phyloP scores from a whole-genome alignment of 2,329 filamentous ascomycete genomes.

The Epichloe coenophiala region DNA sequence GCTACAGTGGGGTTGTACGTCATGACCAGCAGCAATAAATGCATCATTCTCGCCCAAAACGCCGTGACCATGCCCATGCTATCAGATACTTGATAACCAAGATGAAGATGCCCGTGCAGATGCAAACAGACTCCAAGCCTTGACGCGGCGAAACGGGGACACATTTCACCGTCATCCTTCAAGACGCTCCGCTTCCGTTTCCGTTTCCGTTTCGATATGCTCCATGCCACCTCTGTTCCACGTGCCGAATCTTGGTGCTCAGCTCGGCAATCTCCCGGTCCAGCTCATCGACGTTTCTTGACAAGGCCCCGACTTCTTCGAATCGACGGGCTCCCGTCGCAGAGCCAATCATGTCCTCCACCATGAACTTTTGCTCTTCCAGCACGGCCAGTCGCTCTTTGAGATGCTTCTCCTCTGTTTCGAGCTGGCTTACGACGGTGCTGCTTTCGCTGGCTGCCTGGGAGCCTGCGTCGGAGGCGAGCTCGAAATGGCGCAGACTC shows the following conservation, averaged over 20 bases:
- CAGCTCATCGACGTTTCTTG: constrained; percentile 70
- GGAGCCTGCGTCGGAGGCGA: constrained; percentile 32
- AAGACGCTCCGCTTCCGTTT: constrained; percentile 1
- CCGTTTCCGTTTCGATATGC: constrained; percentile 27
- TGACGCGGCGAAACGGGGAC: no score
- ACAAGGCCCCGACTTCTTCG: constrained; percentile 72
- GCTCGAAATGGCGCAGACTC: constrained; percentile 33
- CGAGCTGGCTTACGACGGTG: constrained; percentile 45
- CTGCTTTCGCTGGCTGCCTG: constrained; percentile 34
- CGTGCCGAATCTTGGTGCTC: constrained; percentile 47
- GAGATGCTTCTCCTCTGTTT: constrained; percentile 71
- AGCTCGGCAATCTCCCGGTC: constrained; percentile 61
- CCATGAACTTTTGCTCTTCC: constrained; percentile 84
- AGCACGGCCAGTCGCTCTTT: constrained; percentile 70
- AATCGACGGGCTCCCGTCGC: constrained; percentile 67
- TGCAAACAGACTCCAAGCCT: no score
- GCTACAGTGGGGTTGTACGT: no score
- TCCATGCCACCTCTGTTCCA: constrained; percentile 48
- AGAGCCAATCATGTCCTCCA: constrained; percentile 69
- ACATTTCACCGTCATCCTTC: neutral
- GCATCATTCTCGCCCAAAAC: constrained; percentile 9
- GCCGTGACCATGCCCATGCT: constrained; percentile 14
- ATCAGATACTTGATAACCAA: constrained; percentile 3
- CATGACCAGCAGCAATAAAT: neutral
- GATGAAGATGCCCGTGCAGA: no score